Conservation (phyloP, 2,329 filamentous ascomycete species). For the Volutella citrinella region DNA sequence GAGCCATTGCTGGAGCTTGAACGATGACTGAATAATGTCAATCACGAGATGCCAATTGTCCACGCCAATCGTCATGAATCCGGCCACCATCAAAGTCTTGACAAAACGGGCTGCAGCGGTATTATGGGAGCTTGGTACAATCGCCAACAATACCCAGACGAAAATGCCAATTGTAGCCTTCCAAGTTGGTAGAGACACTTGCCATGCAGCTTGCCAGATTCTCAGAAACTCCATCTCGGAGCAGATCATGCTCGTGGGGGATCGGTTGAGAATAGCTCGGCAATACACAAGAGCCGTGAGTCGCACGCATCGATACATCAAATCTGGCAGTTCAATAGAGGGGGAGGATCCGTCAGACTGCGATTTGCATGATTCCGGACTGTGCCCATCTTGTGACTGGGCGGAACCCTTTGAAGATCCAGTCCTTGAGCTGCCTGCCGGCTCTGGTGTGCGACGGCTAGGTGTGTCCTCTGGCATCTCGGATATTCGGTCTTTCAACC, state of each 20-base stretch:
- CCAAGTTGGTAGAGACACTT: constrained; percentile 44
- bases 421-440: constrained; percentile 9
- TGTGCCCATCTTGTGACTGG: constrained; percentile 8
- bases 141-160: constrained; percentile 44
- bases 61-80: constrained; percentile 42
- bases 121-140: constrained; percentile 38
- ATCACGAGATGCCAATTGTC: constrained; percentile 47
- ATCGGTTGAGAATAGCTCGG: constrained; percentile 40
- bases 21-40: constrained; percentile 32
- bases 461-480: constrained; percentile 28
- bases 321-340: constrained; percentile 32
- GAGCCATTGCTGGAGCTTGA: constrained; percentile 44
- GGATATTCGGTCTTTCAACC: constrained; percentile 39
- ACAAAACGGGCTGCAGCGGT: constrained; percentile 42
- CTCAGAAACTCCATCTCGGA: constrained; percentile 35
- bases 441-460: constrained; percentile 10
- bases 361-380: constrained; percentile 9
- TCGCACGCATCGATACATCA: constrained; percentile 46
- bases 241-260: constrained; percentile 40
- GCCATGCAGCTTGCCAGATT: constrained; percentile 48
- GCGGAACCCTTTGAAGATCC: constrained; percentile 12
- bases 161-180: constrained; percentile 46
- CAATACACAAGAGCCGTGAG: constrained; percentile 46
- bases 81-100: constrained; percentile 42
- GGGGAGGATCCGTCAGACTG: constrained; percentile 14